Evolutionary conservation across 2,329 filamentous ascomycete species (phyloP).

Genomic region (Myriangium duriaei): DNA sequence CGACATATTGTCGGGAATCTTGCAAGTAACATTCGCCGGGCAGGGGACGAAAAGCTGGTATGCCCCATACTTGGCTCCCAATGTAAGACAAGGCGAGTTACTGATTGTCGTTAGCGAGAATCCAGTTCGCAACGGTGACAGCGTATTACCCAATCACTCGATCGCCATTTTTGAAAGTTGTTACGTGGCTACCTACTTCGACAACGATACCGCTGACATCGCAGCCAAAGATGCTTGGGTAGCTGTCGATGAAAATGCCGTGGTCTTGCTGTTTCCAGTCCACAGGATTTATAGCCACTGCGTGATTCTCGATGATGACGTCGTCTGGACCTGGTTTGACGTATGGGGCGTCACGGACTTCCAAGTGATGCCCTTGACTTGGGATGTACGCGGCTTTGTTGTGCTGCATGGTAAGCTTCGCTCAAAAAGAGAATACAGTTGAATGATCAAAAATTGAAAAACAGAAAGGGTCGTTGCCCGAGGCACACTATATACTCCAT

Average conservation of each 20-base stretch:
- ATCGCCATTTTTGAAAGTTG: constrained; percentile 36
- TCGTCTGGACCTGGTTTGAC: constrained; percentile 21
- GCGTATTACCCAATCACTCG: constrained; percentile 28
- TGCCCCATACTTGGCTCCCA: no score
- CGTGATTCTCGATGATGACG: constrained; percentile 24
- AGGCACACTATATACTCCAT: no score
- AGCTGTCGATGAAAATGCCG: constrained; percentile 22
- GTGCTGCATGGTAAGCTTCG: constrained; percentile 9
- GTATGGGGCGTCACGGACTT: constrained; percentile 19
- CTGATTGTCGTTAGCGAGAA: background rate
- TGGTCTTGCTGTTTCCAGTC: constrained; percentile 27
- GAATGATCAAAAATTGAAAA: no score
- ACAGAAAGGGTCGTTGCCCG: no score
- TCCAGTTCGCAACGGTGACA: no score
- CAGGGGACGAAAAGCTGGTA: constrained; percentile 25
- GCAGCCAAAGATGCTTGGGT: constrained; percentile 23
- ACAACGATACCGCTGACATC: constrained; percentile 23
- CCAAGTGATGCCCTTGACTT: no score
- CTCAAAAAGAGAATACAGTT: background rate
- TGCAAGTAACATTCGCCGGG: constrained; percentile 22
- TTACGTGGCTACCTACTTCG: constrained; percentile 32
- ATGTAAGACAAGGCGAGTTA: no score
- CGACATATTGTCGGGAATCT: constrained; percentile 27
- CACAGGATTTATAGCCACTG: constrained; percentile 27
- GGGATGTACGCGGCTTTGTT: constrained; percentile 5